phyloP scores from a whole-genome alignment of 306 rosid genomes.

The apple (Malus domestica) region ASM211411v1 NC_041801.1:3960501-3961000 shows the following conservation, averaged over 20 bases:
- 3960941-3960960: conserved; percentile 69
- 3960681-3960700: neutral
- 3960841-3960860: conserved; percentile 86
- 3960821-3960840: conserved; percentile 96
- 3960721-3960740: neutral
- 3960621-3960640: neutral
- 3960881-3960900: conserved; percentile 80
- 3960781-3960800: conserved; percentile 51
- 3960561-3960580: neutral
- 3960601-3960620: neutral
- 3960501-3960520: conserved; percentile 79
- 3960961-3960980: conserved; percentile 95
- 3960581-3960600: neutral
- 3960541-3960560: neutral
- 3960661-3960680: neutral
- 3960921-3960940: conserved; percentile 81
- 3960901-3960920: conserved; percentile 83
- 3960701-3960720: neutral
- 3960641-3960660: neutral
- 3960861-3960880: conserved; percentile 73
- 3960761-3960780: neutral
- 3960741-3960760: neutral
- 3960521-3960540: neutral
- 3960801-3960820: conserved; percentile 96
- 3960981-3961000: conserved; percentile 88